These are phyloP conservation scores for Termitomyces eurrhizus DNA, from an alignment of 768 basidiomycete species.

Conservation along the genomic window DNA sequence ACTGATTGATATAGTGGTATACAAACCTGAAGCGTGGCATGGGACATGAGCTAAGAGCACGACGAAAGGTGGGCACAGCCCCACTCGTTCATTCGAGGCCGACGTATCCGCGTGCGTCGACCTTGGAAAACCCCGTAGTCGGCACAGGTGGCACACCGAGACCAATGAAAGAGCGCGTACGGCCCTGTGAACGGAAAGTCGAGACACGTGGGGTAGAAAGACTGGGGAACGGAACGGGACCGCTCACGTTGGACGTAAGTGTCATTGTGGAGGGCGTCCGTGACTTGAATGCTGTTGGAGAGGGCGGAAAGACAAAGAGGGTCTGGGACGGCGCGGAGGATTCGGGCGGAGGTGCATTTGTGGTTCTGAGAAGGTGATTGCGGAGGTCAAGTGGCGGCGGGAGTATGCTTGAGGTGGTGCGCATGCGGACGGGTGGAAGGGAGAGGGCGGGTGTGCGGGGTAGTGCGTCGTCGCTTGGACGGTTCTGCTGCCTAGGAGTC, in stretches of 20 bases:
- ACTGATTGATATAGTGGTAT: conserved; percentile 18
- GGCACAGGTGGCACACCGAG: conserved; percentile 65
- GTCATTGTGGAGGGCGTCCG: conserved; percentile 82
- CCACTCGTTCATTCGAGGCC: conserved; percentile 37
- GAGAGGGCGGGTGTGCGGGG: conserved; percentile 19
- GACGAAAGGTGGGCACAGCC: conserved; percentile 3
- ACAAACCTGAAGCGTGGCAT: conserved; percentile 3
- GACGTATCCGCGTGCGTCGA: conserved; percentile 81
- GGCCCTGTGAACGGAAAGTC: conserved; percentile 60
- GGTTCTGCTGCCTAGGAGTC: conserved; percentile 7
- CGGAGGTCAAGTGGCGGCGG: conserved; percentile 58
- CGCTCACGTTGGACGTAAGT: conserved; percentile 52
- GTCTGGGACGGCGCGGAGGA: conserved; percentile 71
- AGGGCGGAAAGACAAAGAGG: conserved; percentile 83
- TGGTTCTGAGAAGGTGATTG: conserved; percentile 27
- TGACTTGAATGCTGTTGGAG: conserved; percentile 47
- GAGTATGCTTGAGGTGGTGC: conserved; percentile 53
- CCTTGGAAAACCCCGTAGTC: conserved; percentile 78
- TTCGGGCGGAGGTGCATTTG: conserved; percentile 21
- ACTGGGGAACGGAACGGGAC: conserved; percentile 49
- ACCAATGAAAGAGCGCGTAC: conserved; percentile 73
- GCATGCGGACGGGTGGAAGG: conserved; percentile 39
- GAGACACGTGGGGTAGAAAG: conserved; percentile 67
- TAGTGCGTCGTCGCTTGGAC: conserved; percentile 11
- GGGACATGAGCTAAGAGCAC: background rate